Conservation (phyloP, 2,329 filamentous ascomycete genomes). For the Pyrenophora seminiperda region DNA sequence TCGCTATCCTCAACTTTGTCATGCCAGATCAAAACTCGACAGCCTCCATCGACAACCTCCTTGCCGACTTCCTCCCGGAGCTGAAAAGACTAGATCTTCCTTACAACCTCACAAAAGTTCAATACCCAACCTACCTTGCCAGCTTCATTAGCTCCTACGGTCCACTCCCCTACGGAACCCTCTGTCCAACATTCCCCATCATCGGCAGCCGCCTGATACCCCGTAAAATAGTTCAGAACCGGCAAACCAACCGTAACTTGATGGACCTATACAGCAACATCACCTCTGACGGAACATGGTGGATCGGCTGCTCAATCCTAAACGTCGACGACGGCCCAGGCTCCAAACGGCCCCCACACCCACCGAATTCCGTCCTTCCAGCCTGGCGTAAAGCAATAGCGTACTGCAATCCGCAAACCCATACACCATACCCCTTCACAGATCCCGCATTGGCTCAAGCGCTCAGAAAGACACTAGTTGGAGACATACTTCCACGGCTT, state of each 20-base stretch:
- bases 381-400: conserved; percentile 9
- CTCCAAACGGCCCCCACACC: too few species aligned
- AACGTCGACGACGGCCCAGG: not conserved
- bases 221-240: not conserved
- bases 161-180: not conserved
- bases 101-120: not conserved
- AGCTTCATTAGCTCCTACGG: not conserved
- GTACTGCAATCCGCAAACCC: conserved; percentile 1
- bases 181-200: not conserved
- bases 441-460: too few species aligned
- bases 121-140: not conserved
- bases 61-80: not conserved
- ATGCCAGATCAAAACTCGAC: not conserved
- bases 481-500: not conserved
- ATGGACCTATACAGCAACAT: not conserved
- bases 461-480: not conserved
- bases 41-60: not conserved
- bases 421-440: too few species aligned
- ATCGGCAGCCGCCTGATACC: not conserved
- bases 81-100: not conserved
- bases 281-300: not conserved
- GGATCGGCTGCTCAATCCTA: not conserved
- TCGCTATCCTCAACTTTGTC: not conserved
- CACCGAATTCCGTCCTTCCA: conserved; percentile 2
- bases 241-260: not conserved